Conservation (phyloP, 2,329 filamentous ascomycete species). For the Penicillium sumatraense region DNA sequence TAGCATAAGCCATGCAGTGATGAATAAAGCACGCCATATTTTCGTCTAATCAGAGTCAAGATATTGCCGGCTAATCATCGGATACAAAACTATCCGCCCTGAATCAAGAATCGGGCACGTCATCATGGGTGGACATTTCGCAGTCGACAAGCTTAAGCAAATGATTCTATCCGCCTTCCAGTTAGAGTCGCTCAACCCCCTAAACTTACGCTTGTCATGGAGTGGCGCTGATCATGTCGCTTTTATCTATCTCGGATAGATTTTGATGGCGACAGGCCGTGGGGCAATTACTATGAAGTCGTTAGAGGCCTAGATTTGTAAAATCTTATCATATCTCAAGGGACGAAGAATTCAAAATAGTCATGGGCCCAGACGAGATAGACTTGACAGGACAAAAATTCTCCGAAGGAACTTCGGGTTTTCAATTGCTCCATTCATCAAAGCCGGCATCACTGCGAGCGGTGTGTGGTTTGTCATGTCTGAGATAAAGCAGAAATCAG, state of each 20-base stretch:
- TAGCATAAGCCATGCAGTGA: constrained; percentile 10
- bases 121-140: constrained; percentile 26
- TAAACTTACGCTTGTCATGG: background rate
- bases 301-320: background rate
- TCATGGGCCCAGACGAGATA: background rate
- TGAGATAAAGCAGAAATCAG: constrained; percentile 7
- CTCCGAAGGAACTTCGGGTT: background rate
- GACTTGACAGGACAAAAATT: background rate
- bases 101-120: constrained; percentile 22
- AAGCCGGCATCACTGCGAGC: background rate
- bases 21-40: constrained; percentile 31
- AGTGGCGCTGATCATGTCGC: background rate
- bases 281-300: constrained; percentile 18
- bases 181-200: background rate
- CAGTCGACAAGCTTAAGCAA: background rate
- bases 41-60: constrained; percentile 7
- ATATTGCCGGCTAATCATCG: constrained; percentile 14
- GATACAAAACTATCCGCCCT: constrained; percentile 6
- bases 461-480: constrained; percentile 19
- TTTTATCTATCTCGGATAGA: constrained; percentile 1
- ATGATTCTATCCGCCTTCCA: background rate
- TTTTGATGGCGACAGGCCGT: constrained; percentile 23
- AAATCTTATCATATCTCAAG: background rate
- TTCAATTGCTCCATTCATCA: background rate
- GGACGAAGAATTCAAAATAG: background rate